These are phyloP conservation scores for Echinochloa phyllopogon DNA, from an alignment of 176 grass and related monocot species.

Conservation along the genomic window DNA sequence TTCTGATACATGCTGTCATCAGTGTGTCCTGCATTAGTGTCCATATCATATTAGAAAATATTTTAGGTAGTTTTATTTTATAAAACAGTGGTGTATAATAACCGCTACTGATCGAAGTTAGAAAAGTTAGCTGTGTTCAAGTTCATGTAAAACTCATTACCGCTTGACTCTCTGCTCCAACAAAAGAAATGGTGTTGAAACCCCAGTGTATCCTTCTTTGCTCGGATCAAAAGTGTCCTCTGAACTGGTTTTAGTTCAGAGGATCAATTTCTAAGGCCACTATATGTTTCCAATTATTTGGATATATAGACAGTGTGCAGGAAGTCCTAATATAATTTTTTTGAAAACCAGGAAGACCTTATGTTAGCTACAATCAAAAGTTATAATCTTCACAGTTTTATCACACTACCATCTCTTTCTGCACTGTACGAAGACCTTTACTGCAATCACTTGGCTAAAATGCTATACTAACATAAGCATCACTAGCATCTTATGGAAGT, in stretches of 20 bases:
- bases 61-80: not conserved
- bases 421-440: not conserved
- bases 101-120: not conserved
- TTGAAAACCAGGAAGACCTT: not conserved
- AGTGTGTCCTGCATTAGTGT: not conserved
- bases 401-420: not conserved
- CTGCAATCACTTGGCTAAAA: not conserved
- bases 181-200: not conserved
- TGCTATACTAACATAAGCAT: not conserved
- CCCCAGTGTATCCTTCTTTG: not conserved
- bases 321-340: not conserved
- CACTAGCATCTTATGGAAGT: not conserved
- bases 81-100: not conserved
- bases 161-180: not conserved
- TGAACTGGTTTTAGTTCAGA: not conserved
- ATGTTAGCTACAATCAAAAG: not conserved
- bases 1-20: not conserved
- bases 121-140: not conserved
- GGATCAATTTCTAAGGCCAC: not conserved
- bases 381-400: not conserved
- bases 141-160: not conserved
- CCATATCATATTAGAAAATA: not conserved
- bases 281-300: not conserved
- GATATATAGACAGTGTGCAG: not conserved
- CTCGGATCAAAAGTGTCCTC: not conserved